These are phyloP conservation scores for Populus euphratica DNA, from an alignment of 345 rosid genomes.

Conservation along the genomic window DNA sequence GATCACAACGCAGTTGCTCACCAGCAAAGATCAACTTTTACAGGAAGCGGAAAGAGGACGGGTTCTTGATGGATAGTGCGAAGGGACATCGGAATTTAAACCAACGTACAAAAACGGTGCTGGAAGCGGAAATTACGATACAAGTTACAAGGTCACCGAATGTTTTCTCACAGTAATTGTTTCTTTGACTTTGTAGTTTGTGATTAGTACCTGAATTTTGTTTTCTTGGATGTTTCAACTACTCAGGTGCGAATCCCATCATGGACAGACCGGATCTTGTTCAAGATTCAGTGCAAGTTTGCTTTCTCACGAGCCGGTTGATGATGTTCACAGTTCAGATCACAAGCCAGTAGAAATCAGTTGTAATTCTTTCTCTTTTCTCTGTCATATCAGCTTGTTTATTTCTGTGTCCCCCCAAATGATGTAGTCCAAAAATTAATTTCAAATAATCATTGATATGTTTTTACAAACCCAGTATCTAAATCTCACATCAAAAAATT, in stretches of 20 bases:
- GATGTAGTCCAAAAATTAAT: too few relatives aligned
- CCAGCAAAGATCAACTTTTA: slow-evolving; percentile 60
- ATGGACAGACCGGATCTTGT: slow-evolving; percentile 55
- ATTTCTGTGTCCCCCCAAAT: not conserved
- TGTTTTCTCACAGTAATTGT: not conserved
- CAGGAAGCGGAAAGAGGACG: slow-evolving; percentile 68
- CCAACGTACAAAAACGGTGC: slow-evolving; percentile 61
- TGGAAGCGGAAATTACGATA: slow-evolving; percentile 60
- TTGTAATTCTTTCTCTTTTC: not conserved
- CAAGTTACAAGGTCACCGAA: slow-evolving; percentile 51
- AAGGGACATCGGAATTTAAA: slow-evolving; percentile 57
- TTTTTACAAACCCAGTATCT: too few relatives aligned
- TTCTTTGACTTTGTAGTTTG: not conserved
- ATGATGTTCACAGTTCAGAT: slow-evolving; percentile 44
- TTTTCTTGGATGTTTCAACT: not conserved
- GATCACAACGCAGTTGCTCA: slow-evolving; percentile 39
- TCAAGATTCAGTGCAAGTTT: slow-evolving; percentile 38
- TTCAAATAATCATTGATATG: too few relatives aligned
- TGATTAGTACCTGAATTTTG: not conserved
- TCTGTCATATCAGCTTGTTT: not conserved
- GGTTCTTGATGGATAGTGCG: slow-evolving; percentile 56
- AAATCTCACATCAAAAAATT: too few relatives aligned
- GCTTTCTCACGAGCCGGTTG: slow-evolving; percentile 47
- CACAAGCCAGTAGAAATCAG: slow-evolving; percentile 41
- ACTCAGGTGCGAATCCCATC: slow-evolving; percentile 48